Percentiles rank a stretch among this genome's conserved stretches.
Evolutionary conservation across 108 stramenopile species (phyloP).

Genomic region (Pelagomonas calceolata): DNA sequence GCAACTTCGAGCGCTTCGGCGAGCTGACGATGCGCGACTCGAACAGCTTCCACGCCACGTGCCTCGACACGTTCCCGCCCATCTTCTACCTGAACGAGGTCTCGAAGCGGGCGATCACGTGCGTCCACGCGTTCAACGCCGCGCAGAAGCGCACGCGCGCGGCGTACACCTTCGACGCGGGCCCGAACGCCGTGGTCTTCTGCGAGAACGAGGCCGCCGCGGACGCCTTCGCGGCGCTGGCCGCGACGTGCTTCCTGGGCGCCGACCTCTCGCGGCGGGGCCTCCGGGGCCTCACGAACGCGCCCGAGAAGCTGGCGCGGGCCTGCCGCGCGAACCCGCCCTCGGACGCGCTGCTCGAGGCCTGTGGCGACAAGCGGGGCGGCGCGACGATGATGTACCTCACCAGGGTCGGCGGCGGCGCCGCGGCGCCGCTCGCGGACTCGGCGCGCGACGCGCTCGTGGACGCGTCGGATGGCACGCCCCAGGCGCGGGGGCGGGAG

Average conservation of each 20-base stretch:
- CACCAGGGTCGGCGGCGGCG: background rate
- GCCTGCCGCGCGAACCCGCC: background rate
- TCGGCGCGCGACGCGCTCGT: no score
- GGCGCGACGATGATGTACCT: background rate
- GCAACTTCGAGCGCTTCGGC: slow-evolving; percentile 86
- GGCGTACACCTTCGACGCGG: slow-evolving; percentile 94
- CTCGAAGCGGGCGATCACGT: slow-evolving; percentile 47
- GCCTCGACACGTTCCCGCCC: slow-evolving; percentile 97
- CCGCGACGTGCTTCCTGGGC: background rate
- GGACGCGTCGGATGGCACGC: no score
- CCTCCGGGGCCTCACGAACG: background rate
- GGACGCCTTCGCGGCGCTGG: background rate
- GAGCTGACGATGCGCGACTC: slow-evolving; percentile 87
- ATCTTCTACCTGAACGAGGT: slow-evolving; percentile 98
- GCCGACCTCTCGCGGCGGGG: background rate
- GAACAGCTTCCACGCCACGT: slow-evolving; percentile 77
- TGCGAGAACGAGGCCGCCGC: background rate
- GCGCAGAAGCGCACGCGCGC: slow-evolving; percentile 28
- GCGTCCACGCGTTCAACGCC: slow-evolving; percentile 71
- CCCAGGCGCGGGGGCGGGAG: no score
- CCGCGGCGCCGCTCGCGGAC: background rate
- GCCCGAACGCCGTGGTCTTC: slow-evolving; percentile 83
- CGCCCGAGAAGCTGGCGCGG: background rate
- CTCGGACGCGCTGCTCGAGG: background rate
- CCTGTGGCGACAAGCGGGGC: background rate